Evolutionary conservation across 2,329 filamentous ascomycete genomes (phyloP).

Genomic region (Chaetothyriales sp.): DNA sequence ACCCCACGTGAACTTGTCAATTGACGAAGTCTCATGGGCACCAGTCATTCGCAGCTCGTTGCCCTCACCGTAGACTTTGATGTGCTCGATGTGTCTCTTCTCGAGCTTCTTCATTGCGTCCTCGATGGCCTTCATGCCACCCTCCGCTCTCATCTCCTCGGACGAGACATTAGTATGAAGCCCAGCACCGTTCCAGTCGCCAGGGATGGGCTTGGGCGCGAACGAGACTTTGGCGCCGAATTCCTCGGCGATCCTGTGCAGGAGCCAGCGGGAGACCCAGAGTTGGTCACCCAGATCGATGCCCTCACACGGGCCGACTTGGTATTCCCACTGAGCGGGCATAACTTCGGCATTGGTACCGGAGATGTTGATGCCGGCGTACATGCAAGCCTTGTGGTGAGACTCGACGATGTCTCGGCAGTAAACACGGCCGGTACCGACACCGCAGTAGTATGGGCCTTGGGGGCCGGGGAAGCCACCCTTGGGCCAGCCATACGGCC

Average conservation of each 20-base stretch:
- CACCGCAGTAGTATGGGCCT: slow-evolving; percentile 96
- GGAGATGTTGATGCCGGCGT: slow-evolving; percentile 81
- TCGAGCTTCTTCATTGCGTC: slow-evolving; percentile 71
- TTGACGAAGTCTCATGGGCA: slow-evolving; percentile 81
- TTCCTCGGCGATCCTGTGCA: slow-evolving; percentile 85
- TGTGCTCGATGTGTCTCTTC: slow-evolving; percentile 66
- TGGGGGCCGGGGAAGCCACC: slow-evolving; percentile 83
- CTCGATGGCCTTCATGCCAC: slow-evolving; percentile 93
- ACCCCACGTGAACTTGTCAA: slow-evolving; percentile 87
- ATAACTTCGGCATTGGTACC: slow-evolving; percentile 99
- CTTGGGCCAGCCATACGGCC: slow-evolving; percentile 85
- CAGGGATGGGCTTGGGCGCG: slow-evolving; percentile 86
- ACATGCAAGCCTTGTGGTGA: slow-evolving; percentile 82
- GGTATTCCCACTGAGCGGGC: slow-evolving; percentile 96
- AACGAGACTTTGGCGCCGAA: slow-evolving; percentile 93
- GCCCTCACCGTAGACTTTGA: slow-evolving; percentile 87
- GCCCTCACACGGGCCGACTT: slow-evolving; percentile 78
- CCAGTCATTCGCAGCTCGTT: slow-evolving; percentile 92
- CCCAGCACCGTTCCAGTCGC: slow-evolving; percentile 94
- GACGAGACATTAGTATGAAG: slow-evolving; percentile 92
- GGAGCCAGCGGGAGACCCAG: slow-evolving; percentile 82
- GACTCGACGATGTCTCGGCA: slow-evolving; percentile 96
- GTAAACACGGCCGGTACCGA: slow-evolving; percentile 91
- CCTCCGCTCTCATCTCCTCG: slow-evolving; percentile 73
- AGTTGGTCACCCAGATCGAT: slow-evolving; percentile 93